Conservation (phyloP, 2,329 filamentous ascomycete genomes). For the Fusarium sp. region DNA sequence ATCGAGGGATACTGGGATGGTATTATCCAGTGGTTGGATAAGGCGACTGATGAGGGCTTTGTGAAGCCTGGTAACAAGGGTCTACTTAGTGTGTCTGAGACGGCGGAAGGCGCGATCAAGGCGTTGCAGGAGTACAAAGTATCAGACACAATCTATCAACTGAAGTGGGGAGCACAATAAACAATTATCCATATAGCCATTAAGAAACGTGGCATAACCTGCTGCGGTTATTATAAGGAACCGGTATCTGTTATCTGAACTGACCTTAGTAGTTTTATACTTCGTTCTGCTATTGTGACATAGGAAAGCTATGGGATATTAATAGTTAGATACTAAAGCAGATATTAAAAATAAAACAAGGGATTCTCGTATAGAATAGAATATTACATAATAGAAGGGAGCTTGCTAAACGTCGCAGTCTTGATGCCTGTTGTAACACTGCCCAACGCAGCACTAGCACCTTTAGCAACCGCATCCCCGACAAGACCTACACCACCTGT, state of each 20-base stretch:
- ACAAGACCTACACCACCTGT: no score
- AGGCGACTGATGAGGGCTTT: constrained; percentile 80
- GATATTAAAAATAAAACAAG: no score
- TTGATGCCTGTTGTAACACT: no score
- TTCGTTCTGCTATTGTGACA: no score
- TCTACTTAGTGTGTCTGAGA: constrained; percentile 82
- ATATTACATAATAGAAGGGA: no score
- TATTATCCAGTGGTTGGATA: constrained; percentile 82
- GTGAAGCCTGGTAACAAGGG: constrained; percentile 75
- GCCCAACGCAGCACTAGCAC: no score
- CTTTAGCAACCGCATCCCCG: no score
- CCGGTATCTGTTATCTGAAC: neutral
- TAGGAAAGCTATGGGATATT: no score
- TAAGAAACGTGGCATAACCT: neutral
- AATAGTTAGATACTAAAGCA: no score
- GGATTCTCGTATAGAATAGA: no score
- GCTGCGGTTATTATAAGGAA: neutral
- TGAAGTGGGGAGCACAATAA: constrained; percentile 82
- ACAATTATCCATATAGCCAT: neutral
- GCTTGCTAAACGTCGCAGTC: no score
- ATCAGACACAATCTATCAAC: constrained; percentile 78
- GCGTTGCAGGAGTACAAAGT: constrained; percentile 80
- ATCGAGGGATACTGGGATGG: constrained; percentile 93
- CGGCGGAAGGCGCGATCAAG: constrained; percentile 76
- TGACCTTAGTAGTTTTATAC: neutral